Base-by-base conservation (phyloP, 2,329 filamentous ascomycete genomes). In the Clonostachys solani region DNA sequence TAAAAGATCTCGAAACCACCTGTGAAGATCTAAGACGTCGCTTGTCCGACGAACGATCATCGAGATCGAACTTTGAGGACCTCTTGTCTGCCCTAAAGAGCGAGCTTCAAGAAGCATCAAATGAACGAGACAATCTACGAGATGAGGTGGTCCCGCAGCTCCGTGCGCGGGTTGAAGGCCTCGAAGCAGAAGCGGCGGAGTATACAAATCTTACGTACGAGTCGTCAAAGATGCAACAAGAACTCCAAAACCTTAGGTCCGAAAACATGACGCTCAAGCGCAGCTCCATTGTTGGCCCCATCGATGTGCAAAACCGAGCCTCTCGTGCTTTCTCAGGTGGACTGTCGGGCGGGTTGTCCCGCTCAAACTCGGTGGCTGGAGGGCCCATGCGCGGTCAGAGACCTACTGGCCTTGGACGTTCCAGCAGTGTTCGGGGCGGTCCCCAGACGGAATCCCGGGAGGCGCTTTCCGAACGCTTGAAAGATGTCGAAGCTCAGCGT, bases 21-120 rank as follows among this genome's bases (percentile, higher is more conserved):
- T 83, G 95, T 53, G 91, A 96, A 55, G 90, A 95, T 59, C 79
- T 92, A 43, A 84, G 87, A 52, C 83, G 92, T 56, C 86, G 89
- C 55, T 75, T 99, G 41, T 76, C 81, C 1, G 91, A 97, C 60
- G 94, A 99, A 68, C 81, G 88, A 47, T 81, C 89, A 63, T 83
- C 88, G 56, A 96, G 95, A 65, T 85, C 89, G 60, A 96, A 95
- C 63, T 95, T 97, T 57, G 91, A 97, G 67, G 92, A 96, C 63
- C 77, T 99, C 40, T 76, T 97, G 41, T 83, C 84, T 7, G 92
- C 89, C 6, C 83, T 97, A 56, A 87, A 87, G 56, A 80, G 83
- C 19, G 91, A 99, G 62, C 75, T 97, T 13, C 81, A 92, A 58
- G 87, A 83, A 54, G 82, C 91, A 46, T 81, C 87, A 50, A 92